Evolutionary conservation across 805 yeast genomes (phyloP).

Genomic region (Monosporozyma aquatica): DNA sequence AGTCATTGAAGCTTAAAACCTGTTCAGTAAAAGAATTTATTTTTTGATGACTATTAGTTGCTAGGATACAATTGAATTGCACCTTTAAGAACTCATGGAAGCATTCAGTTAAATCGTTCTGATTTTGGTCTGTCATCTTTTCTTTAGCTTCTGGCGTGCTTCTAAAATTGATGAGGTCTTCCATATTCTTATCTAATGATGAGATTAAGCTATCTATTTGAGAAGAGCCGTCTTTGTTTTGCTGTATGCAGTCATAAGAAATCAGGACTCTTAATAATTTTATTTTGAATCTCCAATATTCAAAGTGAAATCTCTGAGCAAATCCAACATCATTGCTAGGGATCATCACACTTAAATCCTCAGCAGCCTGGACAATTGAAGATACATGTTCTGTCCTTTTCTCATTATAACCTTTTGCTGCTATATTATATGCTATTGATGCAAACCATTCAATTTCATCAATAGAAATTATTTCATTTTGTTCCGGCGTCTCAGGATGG

Average conservation of each 20-base stretch:
- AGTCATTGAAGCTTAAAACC: too few relatives aligned
- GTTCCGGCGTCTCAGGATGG: too few relatives aligned
- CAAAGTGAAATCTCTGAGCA: conserved; percentile 18
- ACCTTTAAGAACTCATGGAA: conserved; percentile 17
- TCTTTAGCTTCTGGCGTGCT: conserved; percentile 4
- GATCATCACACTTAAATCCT: conserved; percentile 12
- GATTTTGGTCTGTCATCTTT: background rate
- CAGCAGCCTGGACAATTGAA: conserved; percentile 16
- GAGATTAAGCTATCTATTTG: conserved; percentile 5
- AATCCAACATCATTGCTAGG: conserved; percentile 17
- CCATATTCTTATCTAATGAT: background rate
- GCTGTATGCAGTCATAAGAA: background rate
- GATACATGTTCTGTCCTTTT: conserved; percentile 9
- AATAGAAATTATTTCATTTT: conserved; percentile 25
- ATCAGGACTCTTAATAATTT: conserved; percentile 5
- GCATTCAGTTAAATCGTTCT: conserved; percentile 13
- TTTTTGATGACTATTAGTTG: conserved; percentile 6
- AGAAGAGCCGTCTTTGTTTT: conserved; percentile 4
- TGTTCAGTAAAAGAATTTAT: background rate
- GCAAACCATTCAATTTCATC: conserved; percentile 37
- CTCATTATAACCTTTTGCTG: conserved; percentile 19
- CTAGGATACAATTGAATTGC: conserved; percentile 21
- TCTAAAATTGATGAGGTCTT: conserved; percentile 2
- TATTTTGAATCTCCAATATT: conserved; percentile 21
- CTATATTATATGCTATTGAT: conserved; percentile 29